Evolutionary conservation across 441 rosid species (phyloP), one percentile per base, ranked within the genome.

Genomic region (Corymbia calophylla): DNA sequence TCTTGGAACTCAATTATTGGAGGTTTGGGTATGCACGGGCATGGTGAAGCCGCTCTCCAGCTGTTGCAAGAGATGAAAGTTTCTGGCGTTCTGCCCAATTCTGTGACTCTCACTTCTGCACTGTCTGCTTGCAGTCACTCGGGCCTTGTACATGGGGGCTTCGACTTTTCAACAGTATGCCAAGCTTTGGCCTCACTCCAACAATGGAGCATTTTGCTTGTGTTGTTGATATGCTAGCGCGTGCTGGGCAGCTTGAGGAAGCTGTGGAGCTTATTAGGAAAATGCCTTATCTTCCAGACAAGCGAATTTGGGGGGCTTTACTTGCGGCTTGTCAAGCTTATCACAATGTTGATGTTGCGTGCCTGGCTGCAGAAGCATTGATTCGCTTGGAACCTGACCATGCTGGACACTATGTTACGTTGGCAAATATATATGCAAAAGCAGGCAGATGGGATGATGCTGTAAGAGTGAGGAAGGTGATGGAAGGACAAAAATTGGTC

Each of bases 1-100:
- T 89, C 93, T 13, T 92, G 92, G 93, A 92, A 90, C 87, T 70
- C 91, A 25, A 89, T 90, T 88, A 90, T 90, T 16, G 88, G 90
- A 86, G 92, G 89, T 82, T 90, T 89, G 68, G 93, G 89, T 86
- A 89, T 88, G 86, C 92, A 92, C 29, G 92, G 93, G 84, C 87
- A 70, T 51, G 91, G 90, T 51, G 60, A 92, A 66, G 90, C 85
- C 81, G 93, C 92, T 86, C 93, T 90, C 70, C 80, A 87, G 58
- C 90, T 91, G 86, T 89, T 91, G 73, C 85, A 86, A 88, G 87
- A 89, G 86, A 91, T 91, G 92, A 86, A 51, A 56, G 39, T 29
- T 58, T 86, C 91, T 29, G 91, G 87, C 8, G 11, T 89, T 70
- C 87, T 44, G 48, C 92, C 91, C 86, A 86, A 89, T 89, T 87